Evolutionary conservation across 495 filamentous ascomycete genomes (phyloP).

Genomic region (Penicillium longicatenatum): DNA sequence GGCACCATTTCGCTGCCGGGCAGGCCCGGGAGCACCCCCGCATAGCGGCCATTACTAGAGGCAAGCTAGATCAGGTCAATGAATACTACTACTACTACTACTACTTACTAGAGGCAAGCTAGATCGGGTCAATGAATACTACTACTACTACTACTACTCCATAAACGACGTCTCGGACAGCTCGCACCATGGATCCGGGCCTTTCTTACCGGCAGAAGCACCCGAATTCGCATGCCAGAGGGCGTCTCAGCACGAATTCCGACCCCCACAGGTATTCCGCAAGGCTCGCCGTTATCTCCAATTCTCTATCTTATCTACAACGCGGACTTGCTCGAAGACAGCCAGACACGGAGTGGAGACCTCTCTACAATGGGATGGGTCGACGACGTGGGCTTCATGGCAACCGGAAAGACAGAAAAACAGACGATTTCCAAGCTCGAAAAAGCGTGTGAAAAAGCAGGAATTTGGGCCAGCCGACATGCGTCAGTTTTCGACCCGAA

Average conservation of each 20-base stretch:
- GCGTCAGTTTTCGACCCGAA: slow-evolving; percentile 18
- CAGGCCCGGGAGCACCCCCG: no score
- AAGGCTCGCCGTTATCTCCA: slow-evolving; percentile 26
- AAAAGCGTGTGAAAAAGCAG: not conserved
- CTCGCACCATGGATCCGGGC: not conserved
- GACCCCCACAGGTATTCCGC: slow-evolving; percentile 13
- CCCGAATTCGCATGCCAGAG: no score
- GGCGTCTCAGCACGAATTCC: slow-evolving; percentile 2
- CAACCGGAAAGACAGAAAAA: no score
- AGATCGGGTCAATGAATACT: no score
- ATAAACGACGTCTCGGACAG: not conserved
- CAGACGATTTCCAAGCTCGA: not conserved
- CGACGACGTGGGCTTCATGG: slow-evolving; percentile 19
- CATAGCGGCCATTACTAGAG: no score
- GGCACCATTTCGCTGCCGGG: no score
- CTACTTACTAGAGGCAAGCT: no score
- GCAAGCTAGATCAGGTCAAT: no score
- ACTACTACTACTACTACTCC: no score
- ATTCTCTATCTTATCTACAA: slow-evolving; percentile 31
- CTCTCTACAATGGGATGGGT: slow-evolving; percentile 11
- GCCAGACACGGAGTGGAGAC: no score
- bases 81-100: no score
- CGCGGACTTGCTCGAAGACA: slow-evolving; percentile 11
- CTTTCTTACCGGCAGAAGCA: no score
- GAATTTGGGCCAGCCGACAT: slow-evolving; percentile 16